Conservation (phyloP, 1,284 basidiomycete genomes). For the Farysia itapuensis region DNA sequence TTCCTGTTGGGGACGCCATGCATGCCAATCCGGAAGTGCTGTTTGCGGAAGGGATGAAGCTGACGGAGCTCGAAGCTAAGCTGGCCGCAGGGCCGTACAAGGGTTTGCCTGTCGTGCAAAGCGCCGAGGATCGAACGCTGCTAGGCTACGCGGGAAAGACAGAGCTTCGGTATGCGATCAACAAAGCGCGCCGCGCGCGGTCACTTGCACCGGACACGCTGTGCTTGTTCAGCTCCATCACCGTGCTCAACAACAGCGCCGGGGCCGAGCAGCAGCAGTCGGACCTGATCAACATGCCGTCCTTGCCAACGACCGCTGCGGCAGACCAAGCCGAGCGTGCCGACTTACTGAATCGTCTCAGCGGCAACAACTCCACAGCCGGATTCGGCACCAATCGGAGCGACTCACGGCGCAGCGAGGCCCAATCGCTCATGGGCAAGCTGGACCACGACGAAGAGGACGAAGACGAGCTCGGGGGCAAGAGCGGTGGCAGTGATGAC, state of each 20-base stretch:
- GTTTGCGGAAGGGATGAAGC: slow-evolving; percentile 72
- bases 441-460: slow-evolving; percentile 8
- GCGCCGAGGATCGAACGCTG: slow-evolving; percentile 65
- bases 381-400: background rate
- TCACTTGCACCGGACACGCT: slow-evolving; percentile 26
- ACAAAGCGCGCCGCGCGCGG: slow-evolving; percentile 62
- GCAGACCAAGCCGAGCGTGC: slow-evolving; percentile 20
- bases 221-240: slow-evolving; percentile 45
- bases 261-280: slow-evolving; percentile 3
- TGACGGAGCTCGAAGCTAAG: slow-evolving; percentile 68
- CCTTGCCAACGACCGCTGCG: slow-evolving; percentile 22
- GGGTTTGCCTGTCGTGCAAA: slow-evolving; percentile 83
- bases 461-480: slow-evolving; percentile 7
- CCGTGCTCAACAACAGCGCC: background rate
- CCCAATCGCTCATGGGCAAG: slow-evolving; percentile 23
- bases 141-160: slow-evolving; percentile 85
- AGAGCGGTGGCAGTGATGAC: slow-evolving; percentile 6
- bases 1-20: slow-evolving; percentile 89
- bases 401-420: slow-evolving; percentile 5
- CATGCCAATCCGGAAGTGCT: slow-evolving; percentile 74
- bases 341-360: slow-evolving; percentile 24
- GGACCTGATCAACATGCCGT: slow-evolving; percentile 17
- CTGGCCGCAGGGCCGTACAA: slow-evolving; percentile 66
- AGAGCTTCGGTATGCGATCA: slow-evolving; percentile 82
- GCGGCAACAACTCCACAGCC: background rate